These are phyloP conservation scores for Septoria linicola DNA, from an alignment of 2,329 filamentous ascomycete genomes.

Conservation along the genomic window DNA sequence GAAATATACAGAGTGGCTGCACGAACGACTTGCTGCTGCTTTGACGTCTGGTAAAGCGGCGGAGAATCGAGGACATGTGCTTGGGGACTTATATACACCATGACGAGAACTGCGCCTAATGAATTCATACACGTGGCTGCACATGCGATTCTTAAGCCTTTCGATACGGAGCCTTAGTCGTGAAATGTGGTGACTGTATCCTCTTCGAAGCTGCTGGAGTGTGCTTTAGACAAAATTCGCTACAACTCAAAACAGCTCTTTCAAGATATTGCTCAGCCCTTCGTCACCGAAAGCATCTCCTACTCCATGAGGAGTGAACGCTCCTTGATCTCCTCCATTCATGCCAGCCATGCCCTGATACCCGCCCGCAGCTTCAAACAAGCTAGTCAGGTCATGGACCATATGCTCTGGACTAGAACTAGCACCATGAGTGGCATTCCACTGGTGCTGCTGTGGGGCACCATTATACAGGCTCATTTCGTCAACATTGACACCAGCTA, in stretches of 20 bases:
- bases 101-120: too few relatives aligned
- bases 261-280: constrained; percentile 59
- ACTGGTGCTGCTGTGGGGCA: constrained; percentile 22
- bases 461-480: constrained; percentile 52
- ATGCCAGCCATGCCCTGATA: constrained; percentile 35
- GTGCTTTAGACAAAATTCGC: too few relatives aligned
- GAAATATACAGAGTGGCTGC: constrained; percentile 14
- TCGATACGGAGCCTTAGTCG: too few relatives aligned
- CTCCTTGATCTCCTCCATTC: constrained; percentile 31
- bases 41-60: constrained; percentile 8
- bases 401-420: constrained; percentile 60
- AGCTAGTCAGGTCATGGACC: constrained; percentile 61
- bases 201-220: too few relatives aligned
- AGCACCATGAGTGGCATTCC: constrained; percentile 32
- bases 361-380: constrained; percentile 63
- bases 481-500: constrained; percentile 62
- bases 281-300: constrained; percentile 53
- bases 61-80: neutral
- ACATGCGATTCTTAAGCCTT: too few relatives aligned
- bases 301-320: constrained; percentile 31
- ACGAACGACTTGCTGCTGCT: constrained; percentile 7
- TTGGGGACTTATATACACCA: too few relatives aligned
- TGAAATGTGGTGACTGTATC: too few relatives aligned
- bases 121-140: too few relatives aligned
- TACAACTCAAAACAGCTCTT: constrained; percentile 54